Percentiles rank a stretch among this genome's conserved stretches.
These are phyloP conservation scores for Petasospora rhodanensis DNA, from an alignment of 1,139 yeast species.

Conservation along the genomic window DNA sequence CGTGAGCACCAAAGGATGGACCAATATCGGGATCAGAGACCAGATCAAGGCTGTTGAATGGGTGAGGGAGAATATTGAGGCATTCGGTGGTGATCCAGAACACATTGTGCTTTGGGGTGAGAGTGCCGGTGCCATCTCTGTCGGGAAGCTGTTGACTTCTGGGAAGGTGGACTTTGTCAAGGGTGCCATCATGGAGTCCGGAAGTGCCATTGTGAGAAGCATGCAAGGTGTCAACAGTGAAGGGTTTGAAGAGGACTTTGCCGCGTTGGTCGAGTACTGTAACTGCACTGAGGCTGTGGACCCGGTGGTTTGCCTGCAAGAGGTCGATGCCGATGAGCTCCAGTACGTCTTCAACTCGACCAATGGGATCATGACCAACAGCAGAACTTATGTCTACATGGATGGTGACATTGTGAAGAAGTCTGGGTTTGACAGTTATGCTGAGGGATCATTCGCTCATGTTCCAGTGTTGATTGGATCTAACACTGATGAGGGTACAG, in stretches of 20 bases:
- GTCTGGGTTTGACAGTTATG: constrained; percentile 11
- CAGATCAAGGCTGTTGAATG: constrained; percentile 34
- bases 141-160: constrained; percentile 26
- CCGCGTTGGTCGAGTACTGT: constrained; percentile 10
- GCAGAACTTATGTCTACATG: constrained; percentile 11
- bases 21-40: constrained; percentile 32
- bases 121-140: constrained; percentile 34
- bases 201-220: constrained; percentile 14
- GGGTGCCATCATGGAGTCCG: constrained; percentile 29
- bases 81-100: constrained; percentile 36
- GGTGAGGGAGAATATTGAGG: constrained; percentile 31
- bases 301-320: constrained; percentile 18
- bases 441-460: constrained; percentile 11
- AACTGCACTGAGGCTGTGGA: constrained; percentile 17
- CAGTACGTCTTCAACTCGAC: constrained; percentile 16
- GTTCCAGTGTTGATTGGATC: constrained; percentile 19
- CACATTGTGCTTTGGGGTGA: constrained; percentile 34
- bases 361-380: constrained; percentile 11
- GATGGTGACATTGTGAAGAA: constrained; percentile 21
- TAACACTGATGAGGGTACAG: constrained; percentile 21
- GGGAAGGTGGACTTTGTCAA: constrained; percentile 25
- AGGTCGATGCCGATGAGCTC: constrained; percentile 10
- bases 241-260: constrained; percentile 12
- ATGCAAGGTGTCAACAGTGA: constrained; percentile 5
- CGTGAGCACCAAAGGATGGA: constrained; percentile 17